A percentile compares a stretch with the other conserved stretches of the same genome.
phyloP scores from a whole-genome alignment of 164 flowering plant species.

The Buxus sempervirens region DNA sequence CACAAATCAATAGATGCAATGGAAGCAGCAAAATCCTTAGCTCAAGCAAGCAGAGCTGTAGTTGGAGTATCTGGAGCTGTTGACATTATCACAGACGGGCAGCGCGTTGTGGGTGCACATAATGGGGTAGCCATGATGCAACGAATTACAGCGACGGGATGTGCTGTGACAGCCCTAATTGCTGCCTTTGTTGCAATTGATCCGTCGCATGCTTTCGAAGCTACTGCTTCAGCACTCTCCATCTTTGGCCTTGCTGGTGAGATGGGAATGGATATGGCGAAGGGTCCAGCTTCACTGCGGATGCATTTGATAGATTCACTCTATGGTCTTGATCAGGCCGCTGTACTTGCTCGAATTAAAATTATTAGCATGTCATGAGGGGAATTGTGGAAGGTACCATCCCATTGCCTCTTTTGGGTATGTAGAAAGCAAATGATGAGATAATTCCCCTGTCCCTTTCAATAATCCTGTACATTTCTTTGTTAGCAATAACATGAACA shows the following conservation, averaged over 20 bases:
- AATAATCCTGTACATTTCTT: not conserved
- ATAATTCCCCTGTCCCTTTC: not conserved
- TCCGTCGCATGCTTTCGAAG: conserved; percentile 61
- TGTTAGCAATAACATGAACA: not conserved
- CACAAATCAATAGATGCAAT: conserved; percentile 75
- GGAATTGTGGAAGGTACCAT: not conserved
- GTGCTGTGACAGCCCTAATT: conserved; percentile 86
- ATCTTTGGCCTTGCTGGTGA: conserved; percentile 84
- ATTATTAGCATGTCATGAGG: conserved; percentile 23
- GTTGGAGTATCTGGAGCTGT: conserved; percentile 91
- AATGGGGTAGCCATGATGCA: conserved; percentile 91
- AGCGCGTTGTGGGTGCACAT: conserved; percentile 52
- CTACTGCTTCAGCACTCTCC: conserved; percentile 78
- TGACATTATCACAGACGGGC: conserved; percentile 79
- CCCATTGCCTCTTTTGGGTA: not conserved
- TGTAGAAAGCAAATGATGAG: not conserved
- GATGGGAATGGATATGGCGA: conserved; percentile 69
- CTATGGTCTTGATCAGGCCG: conserved; percentile 56
- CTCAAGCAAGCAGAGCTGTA: conserved; percentile 52
- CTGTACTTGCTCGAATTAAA: conserved; percentile 40
- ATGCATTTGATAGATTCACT: conserved; percentile 83
- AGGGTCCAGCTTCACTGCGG: conserved; percentile 87
- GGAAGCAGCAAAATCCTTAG: conserved; percentile 76
- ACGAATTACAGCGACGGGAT: conserved; percentile 80
- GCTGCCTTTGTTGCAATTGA: conserved; percentile 81